Evolutionary conservation across 176 grass and related monocot genomes (phyloP).

Genomic region (Secale cereale): DNA sequence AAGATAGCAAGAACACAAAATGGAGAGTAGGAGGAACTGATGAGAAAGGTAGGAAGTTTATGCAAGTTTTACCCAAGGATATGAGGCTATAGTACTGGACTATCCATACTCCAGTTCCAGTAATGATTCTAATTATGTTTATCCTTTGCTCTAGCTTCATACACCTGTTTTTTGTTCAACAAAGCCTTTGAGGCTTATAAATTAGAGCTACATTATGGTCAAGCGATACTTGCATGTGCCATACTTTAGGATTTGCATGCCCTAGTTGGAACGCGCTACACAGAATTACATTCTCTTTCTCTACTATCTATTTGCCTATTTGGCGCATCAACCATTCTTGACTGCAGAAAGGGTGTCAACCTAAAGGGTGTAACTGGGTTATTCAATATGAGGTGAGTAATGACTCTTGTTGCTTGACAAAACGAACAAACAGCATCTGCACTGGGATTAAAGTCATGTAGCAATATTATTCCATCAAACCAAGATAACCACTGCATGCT

Average conservation of each 20-base stretch:
- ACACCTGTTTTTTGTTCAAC: background rate
- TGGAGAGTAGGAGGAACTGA: background rate
- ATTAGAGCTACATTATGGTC: background rate
- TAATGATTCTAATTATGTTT: background rate
- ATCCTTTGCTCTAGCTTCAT: slow-evolving; percentile 8
- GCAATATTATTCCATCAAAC: background rate
- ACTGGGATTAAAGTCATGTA: background rate
- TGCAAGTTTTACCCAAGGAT: background rate
- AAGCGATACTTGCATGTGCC: background rate
- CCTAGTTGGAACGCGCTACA: background rate
- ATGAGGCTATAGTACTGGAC: background rate
- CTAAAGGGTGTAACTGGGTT: background rate
- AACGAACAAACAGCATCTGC: background rate
- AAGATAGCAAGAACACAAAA: background rate
- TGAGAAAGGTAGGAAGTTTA: background rate
- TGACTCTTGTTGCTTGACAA: background rate
- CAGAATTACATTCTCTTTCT: background rate
- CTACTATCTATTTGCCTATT: background rate
- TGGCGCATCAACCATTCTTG: background rate
- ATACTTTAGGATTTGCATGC: background rate
- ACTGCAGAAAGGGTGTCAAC: background rate
- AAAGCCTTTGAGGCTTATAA: background rate
- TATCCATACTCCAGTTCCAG: background rate
- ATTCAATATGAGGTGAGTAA: background rate
- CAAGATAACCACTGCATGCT: background rate